Evolutionary conservation across 2,329 filamentous ascomycete species (phyloP).

Genomic region (Colletotrichum echinochloae): DNA sequence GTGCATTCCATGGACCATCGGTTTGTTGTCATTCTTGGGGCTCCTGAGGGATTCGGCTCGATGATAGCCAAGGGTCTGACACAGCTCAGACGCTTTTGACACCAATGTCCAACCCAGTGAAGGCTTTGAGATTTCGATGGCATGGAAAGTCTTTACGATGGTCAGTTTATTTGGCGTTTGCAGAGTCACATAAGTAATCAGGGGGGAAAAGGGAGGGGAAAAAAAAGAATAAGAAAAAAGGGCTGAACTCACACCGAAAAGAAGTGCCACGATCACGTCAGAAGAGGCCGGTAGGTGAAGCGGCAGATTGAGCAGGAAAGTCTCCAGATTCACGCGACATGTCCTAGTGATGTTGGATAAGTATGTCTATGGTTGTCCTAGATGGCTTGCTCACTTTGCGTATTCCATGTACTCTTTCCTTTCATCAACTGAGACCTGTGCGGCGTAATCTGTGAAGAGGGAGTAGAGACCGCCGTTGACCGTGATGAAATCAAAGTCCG

Average conservation of each 20-base stretch:
- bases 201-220: too few species aligned
- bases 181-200: background rate
- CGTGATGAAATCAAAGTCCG: slow-evolving; percentile 50
- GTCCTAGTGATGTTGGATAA: slow-evolving; percentile 1
- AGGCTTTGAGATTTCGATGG: slow-evolving; percentile 50
- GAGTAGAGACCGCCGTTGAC: slow-evolving; percentile 48
- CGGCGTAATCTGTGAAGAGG: slow-evolving; percentile 33
- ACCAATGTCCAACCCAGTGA: slow-evolving; percentile 48
- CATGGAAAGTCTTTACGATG: slow-evolving; percentile 45
- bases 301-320: slow-evolving; percentile 47
- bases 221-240: too few species aligned
- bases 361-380: too few species aligned
- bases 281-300: slow-evolving; percentile 48
- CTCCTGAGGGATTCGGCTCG: slow-evolving; percentile 44
- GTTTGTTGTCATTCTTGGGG: slow-evolving; percentile 39
- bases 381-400: slow-evolving; percentile 15
- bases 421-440: slow-evolving; percentile 37
- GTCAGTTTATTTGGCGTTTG: background rate
- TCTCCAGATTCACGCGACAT: slow-evolving; percentile 49
- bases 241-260: slow-evolving; percentile 41
- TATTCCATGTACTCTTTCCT: slow-evolving; percentile 45
- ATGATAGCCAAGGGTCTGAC: slow-evolving; percentile 50
- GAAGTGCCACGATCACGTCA: slow-evolving; percentile 44
- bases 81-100: slow-evolving; percentile 49
- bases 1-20: slow-evolving; percentile 47